A percentile compares a stretch with the other conserved stretches of the same genome.
Evolutionary conservation across 2,329 filamentous ascomycete species (phyloP).

Genomic region (Colletotrichum siamense): DNA sequence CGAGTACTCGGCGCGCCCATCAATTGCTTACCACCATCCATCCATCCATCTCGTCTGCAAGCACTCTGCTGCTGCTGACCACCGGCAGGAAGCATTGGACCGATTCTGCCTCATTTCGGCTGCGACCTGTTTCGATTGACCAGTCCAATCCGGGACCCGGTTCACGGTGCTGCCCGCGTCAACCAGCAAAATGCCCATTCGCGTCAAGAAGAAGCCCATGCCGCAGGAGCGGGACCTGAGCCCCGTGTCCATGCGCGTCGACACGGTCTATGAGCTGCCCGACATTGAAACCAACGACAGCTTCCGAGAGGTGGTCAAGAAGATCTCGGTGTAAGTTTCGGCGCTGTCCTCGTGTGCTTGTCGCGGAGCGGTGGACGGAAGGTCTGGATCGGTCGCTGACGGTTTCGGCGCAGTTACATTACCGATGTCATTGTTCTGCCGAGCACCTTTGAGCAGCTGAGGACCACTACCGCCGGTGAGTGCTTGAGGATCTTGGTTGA

Average conservation of each 20-base stretch:
- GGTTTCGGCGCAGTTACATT: conserved; percentile 59
- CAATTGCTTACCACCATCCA: not conserved
- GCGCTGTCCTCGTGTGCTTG: not conserved
- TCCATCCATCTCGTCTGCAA: not conserved
- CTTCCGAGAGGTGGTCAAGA: conserved; percentile 70
- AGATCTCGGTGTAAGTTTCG: conserved; percentile 63
- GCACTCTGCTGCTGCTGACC: not conserved
- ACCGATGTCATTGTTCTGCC: conserved; percentile 67
- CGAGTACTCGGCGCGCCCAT: not conserved
- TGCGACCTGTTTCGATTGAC: not conserved
- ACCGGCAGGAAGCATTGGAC: not conserved
- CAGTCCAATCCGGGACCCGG: not conserved
- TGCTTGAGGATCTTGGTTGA: conserved; percentile 65
- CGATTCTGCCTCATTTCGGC: not conserved
- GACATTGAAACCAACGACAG: conserved; percentile 62
- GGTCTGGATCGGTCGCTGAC: conserved; percentile 13
- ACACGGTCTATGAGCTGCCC: conserved; percentile 49
- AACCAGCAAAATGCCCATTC: conserved; percentile 39
- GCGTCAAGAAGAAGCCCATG: conserved; percentile 38
- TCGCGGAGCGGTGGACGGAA: not conserved
- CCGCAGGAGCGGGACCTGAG: conserved; percentile 36
- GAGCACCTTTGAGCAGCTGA: conserved; percentile 75
- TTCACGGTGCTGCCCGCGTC: not conserved
- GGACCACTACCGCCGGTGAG: conserved; percentile 68
- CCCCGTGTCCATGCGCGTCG: conserved; percentile 37